Evolutionary conservation across 768 basidiomycete genomes (phyloP).

Genomic region (Auriscalpium microsporum): DNA sequence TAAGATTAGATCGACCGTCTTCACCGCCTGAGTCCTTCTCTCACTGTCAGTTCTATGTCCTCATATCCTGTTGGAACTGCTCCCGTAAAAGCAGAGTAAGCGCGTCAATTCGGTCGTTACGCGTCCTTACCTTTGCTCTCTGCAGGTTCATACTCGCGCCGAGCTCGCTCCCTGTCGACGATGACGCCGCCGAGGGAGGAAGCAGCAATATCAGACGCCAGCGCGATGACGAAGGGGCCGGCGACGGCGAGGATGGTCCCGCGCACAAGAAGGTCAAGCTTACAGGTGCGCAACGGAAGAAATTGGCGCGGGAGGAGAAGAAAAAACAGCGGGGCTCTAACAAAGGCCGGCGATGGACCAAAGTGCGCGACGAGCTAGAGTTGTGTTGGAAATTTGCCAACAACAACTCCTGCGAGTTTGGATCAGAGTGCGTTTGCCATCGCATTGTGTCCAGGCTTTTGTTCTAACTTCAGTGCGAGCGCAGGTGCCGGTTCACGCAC

Average conservation of each 20-base stretch:
- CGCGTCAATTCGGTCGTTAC: background rate
- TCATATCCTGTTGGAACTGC: slow-evolving; percentile 36
- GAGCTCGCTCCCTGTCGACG: slow-evolving; percentile 30
- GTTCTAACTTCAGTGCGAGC: background rate
- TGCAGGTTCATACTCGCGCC: slow-evolving; percentile 4
- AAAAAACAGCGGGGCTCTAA: slow-evolving; percentile 76
- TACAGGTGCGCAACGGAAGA: slow-evolving; percentile 31
- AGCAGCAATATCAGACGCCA: slow-evolving; percentile 27
- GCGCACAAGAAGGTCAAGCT: slow-evolving; percentile 21
- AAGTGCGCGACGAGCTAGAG: slow-evolving; percentile 70
- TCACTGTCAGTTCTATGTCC: too few species aligned
- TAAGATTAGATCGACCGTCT: too few species aligned
- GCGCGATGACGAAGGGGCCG: slow-evolving; percentile 5
- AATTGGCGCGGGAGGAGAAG: slow-evolving; percentile 53
- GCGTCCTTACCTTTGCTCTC: slow-evolving; percentile 33
- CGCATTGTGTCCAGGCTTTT: background rate
- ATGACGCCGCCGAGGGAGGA: slow-evolving; percentile 58
- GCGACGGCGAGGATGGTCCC: slow-evolving; percentile 13
- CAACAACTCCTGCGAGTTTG: slow-evolving; percentile 63
- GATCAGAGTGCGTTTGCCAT: slow-evolving; percentile 42
- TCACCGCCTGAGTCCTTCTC: too few species aligned
- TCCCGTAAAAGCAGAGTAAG: slow-evolving; percentile 45
- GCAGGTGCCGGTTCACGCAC: slow-evolving; percentile 74
- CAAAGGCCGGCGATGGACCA: slow-evolving; percentile 72
- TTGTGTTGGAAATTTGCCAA: slow-evolving; percentile 77